Evolutionary conservation across 495 filamentous ascomycete genomes (phyloP).

Genomic region (Bryoglossum gracile): DNA sequence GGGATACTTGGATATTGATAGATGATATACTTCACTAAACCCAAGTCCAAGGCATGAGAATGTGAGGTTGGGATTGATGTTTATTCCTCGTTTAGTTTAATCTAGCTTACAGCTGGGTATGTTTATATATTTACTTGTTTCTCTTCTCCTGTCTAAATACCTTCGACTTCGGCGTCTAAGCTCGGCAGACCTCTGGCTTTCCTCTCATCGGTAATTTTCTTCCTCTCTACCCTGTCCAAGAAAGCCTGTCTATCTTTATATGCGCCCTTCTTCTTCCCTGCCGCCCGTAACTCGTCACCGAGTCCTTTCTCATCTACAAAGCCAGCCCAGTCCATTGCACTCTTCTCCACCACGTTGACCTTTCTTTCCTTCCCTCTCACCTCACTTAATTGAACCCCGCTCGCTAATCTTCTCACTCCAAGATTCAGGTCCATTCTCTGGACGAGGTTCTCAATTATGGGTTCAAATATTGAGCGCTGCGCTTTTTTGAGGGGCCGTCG

Average conservation of each 20-base stretch:
- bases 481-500: conserved; percentile 59
- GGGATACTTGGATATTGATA: no score
- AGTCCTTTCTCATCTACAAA: conserved; percentile 91
- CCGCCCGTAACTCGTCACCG: conserved; percentile 78
- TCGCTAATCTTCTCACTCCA: conserved; percentile 30
- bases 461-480: conserved; percentile 77
- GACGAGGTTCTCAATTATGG: conserved; percentile 41
- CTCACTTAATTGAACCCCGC: conserved; percentile 1
- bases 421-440: conserved; percentile 44
- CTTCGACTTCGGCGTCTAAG: background rate
- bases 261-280: conserved; percentile 75
- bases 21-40: no score
- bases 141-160: no score
- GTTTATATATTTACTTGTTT: background rate
- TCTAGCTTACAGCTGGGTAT: background rate
- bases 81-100: no score
- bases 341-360: conserved; percentile 94
- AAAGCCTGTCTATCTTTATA: conserved; percentile 85
- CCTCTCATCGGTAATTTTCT: conserved; percentile 67
- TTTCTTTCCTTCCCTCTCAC: conserved; percentile 58
- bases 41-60: no score
- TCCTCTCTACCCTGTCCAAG: conserved; percentile 70
- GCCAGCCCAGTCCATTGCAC: conserved; percentile 86
- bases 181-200: conserved; percentile 32
- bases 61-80: no score